Evolutionary conservation across 768 basidiomycete genomes (phyloP).

Genomic region (Pisolithus orientalis): DNA sequence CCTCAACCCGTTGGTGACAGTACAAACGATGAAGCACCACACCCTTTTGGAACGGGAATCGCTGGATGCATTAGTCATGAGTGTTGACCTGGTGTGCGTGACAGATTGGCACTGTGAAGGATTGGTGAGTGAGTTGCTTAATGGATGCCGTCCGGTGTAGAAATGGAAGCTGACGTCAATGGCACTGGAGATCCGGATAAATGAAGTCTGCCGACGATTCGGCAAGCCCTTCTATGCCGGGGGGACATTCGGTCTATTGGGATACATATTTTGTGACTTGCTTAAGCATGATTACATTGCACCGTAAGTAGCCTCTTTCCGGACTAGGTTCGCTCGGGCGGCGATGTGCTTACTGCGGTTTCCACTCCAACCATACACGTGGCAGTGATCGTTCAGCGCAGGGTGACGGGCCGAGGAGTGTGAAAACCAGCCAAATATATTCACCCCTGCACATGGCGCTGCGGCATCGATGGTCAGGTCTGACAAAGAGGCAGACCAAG

Average conservation of each 20-base stretch:
- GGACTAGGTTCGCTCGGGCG: neutral
- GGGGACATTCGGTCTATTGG: constrained; percentile 82
- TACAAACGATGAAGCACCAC: constrained; percentile 58
- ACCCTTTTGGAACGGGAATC: constrained; percentile 42
- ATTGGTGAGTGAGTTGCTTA: constrained; percentile 48
- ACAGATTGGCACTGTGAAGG: constrained; percentile 70
- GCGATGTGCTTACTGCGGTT: constrained; percentile 4
- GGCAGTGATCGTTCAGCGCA: constrained; percentile 57
- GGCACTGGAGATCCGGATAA: constrained; percentile 58
- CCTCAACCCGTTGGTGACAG: constrained; percentile 85
- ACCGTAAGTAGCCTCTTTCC: constrained; percentile 49
- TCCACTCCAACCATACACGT: neutral
- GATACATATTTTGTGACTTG: constrained; percentile 94
- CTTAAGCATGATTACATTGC: constrained; percentile 80
- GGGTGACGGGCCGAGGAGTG: constrained; percentile 51
- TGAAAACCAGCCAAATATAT: constrained; percentile 61
- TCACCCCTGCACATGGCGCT: constrained; percentile 57
- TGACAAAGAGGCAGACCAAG: constrained; percentile 75
- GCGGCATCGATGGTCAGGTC: constrained; percentile 57
- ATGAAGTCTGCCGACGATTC: constrained; percentile 69
- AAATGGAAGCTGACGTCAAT: constrained; percentile 5
- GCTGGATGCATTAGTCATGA: constrained; percentile 53
- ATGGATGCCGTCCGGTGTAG: neutral
- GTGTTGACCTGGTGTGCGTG: constrained; percentile 80
- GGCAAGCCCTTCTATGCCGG: constrained; percentile 87